These are phyloP conservation scores for Paramecium pentaurelia DNA, from an alignment of 73 alveolate genomes.

Conservation along the genomic window DNA sequence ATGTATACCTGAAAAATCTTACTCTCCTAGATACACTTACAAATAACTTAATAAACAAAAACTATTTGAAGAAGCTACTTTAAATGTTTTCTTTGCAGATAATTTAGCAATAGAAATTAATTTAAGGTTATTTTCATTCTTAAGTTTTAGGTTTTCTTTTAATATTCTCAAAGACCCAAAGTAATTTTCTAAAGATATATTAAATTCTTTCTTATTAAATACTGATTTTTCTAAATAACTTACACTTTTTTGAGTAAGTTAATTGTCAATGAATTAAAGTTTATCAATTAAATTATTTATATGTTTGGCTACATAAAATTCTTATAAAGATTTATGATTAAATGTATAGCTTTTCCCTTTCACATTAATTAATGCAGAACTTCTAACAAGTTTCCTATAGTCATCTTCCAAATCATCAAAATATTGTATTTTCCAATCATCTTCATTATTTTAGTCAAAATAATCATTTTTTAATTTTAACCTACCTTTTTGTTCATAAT, in stretches of 20 bases:
- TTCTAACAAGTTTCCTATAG: background rate
- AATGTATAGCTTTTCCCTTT: background rate
- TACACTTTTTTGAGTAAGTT: background rate
- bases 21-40: background rate
- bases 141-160: background rate
- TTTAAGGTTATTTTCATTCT: background rate
- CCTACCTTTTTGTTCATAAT: background rate
- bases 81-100: background rate
- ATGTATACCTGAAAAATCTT: background rate
- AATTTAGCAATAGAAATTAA: background rate
- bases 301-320: background rate
- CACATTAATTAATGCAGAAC: background rate
- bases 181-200: background rate
- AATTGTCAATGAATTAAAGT: background rate
- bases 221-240: background rate
- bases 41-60: background rate
- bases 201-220: background rate
- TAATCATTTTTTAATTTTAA: background rate
- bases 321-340: conserved; percentile 3
- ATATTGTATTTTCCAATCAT: background rate
- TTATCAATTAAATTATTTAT: background rate
- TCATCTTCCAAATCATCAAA: background rate
- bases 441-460: background rate
- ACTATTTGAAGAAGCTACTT: background rate
- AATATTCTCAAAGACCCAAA: background rate